Percentiles rank a stretch among this genome's conserved stretches.
Evolutionary conservation across 371 early-diverging fungal genomes (phyloP).

Genomic region (Mortierella sp.): DNA sequence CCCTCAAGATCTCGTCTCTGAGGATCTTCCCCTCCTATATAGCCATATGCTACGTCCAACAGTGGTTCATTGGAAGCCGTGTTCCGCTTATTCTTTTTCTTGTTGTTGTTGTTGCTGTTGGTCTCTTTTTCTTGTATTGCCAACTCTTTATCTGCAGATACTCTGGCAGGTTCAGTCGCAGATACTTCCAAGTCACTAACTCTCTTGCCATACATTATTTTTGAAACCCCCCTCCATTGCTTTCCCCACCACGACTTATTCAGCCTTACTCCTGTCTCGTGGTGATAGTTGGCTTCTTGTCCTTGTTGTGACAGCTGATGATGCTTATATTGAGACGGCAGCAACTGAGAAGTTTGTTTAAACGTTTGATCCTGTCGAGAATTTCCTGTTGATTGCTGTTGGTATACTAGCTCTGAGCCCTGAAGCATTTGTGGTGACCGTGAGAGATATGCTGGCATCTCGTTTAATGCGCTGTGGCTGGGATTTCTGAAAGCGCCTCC

Average conservation of each 20-base stretch:
- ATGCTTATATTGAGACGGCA: conserved; percentile 12
- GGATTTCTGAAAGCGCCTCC: not conserved
- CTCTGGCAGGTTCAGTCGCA: too few relatives aligned
- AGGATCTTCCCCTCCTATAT: not conserved
- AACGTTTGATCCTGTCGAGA: conserved; percentile 18
- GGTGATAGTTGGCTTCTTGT: conserved; percentile 1
- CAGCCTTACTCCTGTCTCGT: not conserved
- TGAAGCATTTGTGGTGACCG: conserved; percentile 2
- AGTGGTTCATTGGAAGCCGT: not conserved
- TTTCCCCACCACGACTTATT: not conserved
- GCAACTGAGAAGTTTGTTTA: conserved; percentile 29
- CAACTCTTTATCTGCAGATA: conserved; percentile 12
- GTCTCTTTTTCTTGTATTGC: conserved; percentile 21
- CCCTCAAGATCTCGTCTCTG: not conserved
- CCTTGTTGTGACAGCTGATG: not conserved
- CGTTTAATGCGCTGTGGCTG: not conserved
- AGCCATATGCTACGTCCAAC: not conserved
- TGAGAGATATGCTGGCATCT: not conserved
- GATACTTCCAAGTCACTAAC: not conserved
- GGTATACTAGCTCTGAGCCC: not conserved
- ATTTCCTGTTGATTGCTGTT: not conserved
- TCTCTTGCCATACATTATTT: not conserved
- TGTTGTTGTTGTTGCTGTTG: not conserved
- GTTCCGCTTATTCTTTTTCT: not conserved
- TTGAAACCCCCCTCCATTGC: conserved; percentile 5